Percentiles rank a stretch among this genome's conserved stretches.
These are phyloP conservation scores for Neurospora sp. DNA, from an alignment of 495 filamentous ascomycete genomes.

Conservation along the genomic window DNA sequence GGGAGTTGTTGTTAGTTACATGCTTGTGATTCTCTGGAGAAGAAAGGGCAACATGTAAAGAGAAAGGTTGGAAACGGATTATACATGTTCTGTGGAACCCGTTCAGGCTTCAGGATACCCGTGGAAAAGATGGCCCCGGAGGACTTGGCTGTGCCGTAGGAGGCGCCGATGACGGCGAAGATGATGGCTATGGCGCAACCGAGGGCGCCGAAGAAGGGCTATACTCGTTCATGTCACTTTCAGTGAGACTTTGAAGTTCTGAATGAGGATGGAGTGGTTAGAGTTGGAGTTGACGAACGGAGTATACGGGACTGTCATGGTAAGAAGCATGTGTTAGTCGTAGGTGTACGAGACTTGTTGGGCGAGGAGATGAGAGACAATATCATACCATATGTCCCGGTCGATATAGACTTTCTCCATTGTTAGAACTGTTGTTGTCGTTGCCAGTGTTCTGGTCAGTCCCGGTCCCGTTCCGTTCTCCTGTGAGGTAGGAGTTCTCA, in stretches of 20 bases:
- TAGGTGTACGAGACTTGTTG: no score
- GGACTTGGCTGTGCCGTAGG: conserved; percentile 81
- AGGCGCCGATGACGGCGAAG: conserved; percentile 63
- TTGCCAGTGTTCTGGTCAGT: not conserved
- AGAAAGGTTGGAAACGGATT: not conserved
- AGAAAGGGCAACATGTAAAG: not conserved
- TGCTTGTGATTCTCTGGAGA: not conserved
- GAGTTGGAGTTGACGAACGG: conserved; percentile 17
- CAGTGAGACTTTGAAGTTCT: not conserved
- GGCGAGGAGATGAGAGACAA: no score
- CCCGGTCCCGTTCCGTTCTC: no score
- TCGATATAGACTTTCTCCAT: not conserved
- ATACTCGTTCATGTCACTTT: conserved; percentile 7
- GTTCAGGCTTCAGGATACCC: conserved; percentile 49
- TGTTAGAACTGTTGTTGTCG: not conserved
- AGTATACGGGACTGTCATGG: conserved; percentile 32
- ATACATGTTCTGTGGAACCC: conserved; percentile 68
- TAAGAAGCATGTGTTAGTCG: conserved; percentile 1
- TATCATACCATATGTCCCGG: conserved; percentile 12
- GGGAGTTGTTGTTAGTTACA: not conserved
- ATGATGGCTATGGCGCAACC: conserved; percentile 56
- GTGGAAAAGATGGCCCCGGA: conserved; percentile 72
- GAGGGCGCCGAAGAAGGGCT: conserved; percentile 39
- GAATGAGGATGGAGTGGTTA: not conserved
- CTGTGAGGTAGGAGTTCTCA: no score